Evolutionary conservation across 306 rosid genomes (phyloP).

Genomic region (Aeschynomene evenia): DNA sequence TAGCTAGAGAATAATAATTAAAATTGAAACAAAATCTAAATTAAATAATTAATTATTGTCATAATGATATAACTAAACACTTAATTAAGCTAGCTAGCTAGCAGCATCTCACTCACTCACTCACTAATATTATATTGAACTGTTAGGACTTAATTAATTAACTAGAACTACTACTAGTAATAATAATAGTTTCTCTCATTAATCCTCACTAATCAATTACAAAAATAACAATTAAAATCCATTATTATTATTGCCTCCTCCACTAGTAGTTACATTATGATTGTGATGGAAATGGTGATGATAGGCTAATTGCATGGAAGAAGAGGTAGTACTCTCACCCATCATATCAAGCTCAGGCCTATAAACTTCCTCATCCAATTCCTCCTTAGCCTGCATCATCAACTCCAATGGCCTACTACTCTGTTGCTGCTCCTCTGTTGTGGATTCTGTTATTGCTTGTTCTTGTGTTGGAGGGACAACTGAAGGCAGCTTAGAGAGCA

Average conservation of each 20-base stretch:
- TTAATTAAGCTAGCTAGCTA: neutral
- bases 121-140: no score
- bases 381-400: slow-evolving; percentile 67
- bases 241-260: slow-evolving; percentile 34
- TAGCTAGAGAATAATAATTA: no score
- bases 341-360: slow-evolving; percentile 53
- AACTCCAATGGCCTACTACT: slow-evolving; percentile 54
- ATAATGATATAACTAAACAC: neutral
- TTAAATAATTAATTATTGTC: neutral
- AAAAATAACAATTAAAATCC: slow-evolving; percentile 42
- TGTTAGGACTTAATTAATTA: slow-evolving; percentile 20
- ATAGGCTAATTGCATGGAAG: slow-evolving; percentile 44
- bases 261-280: slow-evolving; percentile 41
- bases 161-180: no score
- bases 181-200: no score
- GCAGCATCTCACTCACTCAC: no score
- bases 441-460: slow-evolving; percentile 19
- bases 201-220: no score
- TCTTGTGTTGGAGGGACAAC: slow-evolving; percentile 46
- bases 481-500: slow-evolving; percentile 68
- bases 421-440: no score
- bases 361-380: slow-evolving; percentile 50
- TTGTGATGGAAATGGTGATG: slow-evolving; percentile 46
- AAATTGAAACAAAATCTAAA: no score
- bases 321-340: slow-evolving; percentile 68